phyloP scores from a whole-genome alignment of 345 rosid species.

The Pistacia atlantica region DNA sequence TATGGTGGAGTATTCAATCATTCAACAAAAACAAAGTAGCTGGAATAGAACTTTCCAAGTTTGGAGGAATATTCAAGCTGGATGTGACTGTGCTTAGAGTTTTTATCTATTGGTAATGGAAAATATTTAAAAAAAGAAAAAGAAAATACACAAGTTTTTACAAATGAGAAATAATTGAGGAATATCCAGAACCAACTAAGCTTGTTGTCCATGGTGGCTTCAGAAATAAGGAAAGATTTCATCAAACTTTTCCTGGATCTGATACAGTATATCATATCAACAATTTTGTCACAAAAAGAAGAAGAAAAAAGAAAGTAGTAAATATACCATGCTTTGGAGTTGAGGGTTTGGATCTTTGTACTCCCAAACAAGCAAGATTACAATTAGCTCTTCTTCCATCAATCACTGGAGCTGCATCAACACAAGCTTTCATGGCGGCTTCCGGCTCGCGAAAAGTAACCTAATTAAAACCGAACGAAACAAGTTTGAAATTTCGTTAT shows the following conservation, averaged over 20 bases:
- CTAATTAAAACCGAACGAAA: constrained; percentile 27
- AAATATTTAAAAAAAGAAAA: too few relatives aligned
- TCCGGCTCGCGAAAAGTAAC: constrained; percentile 95
- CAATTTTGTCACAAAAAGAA: background rate
- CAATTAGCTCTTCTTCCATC: constrained; percentile 98
- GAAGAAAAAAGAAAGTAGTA: background rate
- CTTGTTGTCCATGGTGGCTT: constrained; percentile 4
- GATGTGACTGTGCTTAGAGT: constrained; percentile 13
- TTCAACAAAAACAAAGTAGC: constrained; percentile 11
- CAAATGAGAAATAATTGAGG: background rate
- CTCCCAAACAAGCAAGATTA: constrained; percentile 92
- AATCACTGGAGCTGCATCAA: constrained; percentile 91
- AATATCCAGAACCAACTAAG: constrained; percentile 13
- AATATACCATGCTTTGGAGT: constrained; percentile 79
- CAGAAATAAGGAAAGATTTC: background rate
- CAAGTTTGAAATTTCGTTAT: too few relatives aligned
- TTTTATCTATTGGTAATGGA: background rate
- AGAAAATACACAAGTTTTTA: background rate
- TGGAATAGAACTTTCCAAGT: constrained; percentile 21
- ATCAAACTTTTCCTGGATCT: constrained; percentile 29
- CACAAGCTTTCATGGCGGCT: constrained; percentile 93
- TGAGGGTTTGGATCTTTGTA: constrained; percentile 97
- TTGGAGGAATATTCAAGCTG: constrained; percentile 45
- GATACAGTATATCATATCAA: constrained; percentile 1
- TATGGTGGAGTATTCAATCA: too few relatives aligned